Percentiles rank a stretch among this genome's conserved stretches.
Evolutionary conservation across 176 grass and related monocot genomes (phyloP).

Genomic region (Lolium rigidum): DNA sequence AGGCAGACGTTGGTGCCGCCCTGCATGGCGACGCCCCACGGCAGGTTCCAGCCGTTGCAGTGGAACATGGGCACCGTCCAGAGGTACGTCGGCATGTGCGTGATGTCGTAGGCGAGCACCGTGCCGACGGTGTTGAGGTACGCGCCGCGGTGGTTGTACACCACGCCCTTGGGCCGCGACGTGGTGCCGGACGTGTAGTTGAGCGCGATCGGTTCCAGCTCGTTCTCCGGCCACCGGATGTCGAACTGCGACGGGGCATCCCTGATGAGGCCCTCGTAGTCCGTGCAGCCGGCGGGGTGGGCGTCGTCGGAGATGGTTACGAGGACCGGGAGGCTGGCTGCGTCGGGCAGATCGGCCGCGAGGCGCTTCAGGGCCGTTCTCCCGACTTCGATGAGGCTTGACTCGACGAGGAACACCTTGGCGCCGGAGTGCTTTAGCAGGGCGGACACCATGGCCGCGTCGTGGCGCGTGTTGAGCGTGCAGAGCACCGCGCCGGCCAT

Average conservation of each 20-base stretch:
- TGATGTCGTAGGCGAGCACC: conserved; percentile 54
- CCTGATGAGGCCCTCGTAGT: conserved; percentile 49
- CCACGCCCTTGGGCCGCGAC: conserved; percentile 55
- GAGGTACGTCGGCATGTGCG: conserved; percentile 44
- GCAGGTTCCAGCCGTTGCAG: conserved; percentile 63
- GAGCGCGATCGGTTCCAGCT: conserved; percentile 51
- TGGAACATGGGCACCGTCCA: conserved; percentile 80
- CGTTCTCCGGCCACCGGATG: conserved; percentile 49
- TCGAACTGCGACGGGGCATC: conserved; percentile 27
- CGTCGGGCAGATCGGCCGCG: background rate
- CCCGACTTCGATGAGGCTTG: conserved; percentile 39
- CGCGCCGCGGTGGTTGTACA: conserved; percentile 66
- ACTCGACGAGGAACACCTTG: conserved; percentile 65
- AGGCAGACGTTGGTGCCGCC: conserved; percentile 69
- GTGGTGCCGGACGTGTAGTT: conserved; percentile 73
- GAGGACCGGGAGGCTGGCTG: background rate
- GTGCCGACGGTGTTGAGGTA: conserved; percentile 64
- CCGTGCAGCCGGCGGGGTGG: background rate
- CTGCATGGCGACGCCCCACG: conserved; percentile 62
- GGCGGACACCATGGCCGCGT: conserved; percentile 38
- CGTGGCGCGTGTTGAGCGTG: conserved; percentile 51
- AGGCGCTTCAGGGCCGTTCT: conserved; percentile 25
- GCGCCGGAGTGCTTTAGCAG: conserved; percentile 55
- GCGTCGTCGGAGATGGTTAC: conserved; percentile 22
- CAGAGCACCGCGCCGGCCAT: conserved; percentile 64